Conservation (phyloP, 2,329 filamentous ascomycete species). For the Alternaria incomplexa region DNA sequence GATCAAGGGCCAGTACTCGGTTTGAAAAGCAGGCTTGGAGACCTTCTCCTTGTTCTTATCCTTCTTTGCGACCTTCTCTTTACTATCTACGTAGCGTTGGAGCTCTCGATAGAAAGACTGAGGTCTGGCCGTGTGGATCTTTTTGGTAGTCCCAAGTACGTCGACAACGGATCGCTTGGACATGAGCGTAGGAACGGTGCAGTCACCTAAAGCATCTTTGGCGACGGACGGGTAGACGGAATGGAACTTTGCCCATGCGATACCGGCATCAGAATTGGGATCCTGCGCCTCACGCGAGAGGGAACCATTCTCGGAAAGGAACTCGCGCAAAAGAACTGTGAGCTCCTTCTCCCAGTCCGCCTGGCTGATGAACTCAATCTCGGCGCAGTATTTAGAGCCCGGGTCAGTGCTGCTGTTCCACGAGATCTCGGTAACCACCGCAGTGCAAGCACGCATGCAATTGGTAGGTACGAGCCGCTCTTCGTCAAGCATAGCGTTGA, state of each 20-base stretch:
- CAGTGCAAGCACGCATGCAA: constrained; percentile 68
- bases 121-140: constrained; percentile 48
- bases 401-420: constrained; percentile 58
- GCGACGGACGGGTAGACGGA: constrained; percentile 55
- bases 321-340: constrained; percentile 55
- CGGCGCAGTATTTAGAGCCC: constrained; percentile 56
- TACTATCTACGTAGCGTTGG: constrained; percentile 62
- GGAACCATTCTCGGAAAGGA: constrained; percentile 51
- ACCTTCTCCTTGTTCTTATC: constrained; percentile 37
- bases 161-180: constrained; percentile 46
- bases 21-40: constrained; percentile 20
- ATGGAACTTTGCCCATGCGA: constrained; percentile 60
- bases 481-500: constrained; percentile 69
- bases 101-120: constrained; percentile 55
- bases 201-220: constrained; percentile 48
- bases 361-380: constrained; percentile 63
- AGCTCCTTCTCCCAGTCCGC: constrained; percentile 63
- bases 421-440: constrained; percentile 65
- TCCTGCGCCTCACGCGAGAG: constrained; percentile 47
- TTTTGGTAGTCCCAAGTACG: constrained; percentile 56
- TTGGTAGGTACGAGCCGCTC: constrained; percentile 63
- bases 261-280: constrained; percentile 55
- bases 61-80: constrained; percentile 54
- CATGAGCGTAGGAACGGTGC: constrained; percentile 52
- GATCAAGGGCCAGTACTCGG: constrained; percentile 60